Evolutionary conservation across 345 rosid species (phyloP), one percentile per base, ranked within the genome.

Genomic region (Lepidium aucheri): DNA sequence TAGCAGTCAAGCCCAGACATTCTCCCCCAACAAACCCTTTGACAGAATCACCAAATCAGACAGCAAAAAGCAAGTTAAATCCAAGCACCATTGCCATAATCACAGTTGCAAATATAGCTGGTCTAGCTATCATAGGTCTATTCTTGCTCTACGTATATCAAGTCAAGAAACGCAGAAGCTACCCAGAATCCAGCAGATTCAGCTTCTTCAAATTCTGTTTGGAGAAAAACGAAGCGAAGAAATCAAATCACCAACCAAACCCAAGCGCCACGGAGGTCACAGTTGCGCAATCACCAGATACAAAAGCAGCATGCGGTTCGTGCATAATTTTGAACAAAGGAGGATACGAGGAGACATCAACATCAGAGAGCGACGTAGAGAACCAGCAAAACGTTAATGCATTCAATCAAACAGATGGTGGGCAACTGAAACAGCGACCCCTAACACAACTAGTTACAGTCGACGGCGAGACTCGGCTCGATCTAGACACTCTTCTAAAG

Each of bases 1-100:
- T 93, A 50, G 98, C 98, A 1, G 98, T 86, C 24, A 89, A 87
- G 33, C 98, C 98, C 2, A 86, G 83, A 66, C 77, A 70, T 68
- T 46, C 87, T 0, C 38, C 60, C 10, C 79, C 90, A 22, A 73
- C 2, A 16, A 42, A 79, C 49, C 66, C 66, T 69, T 59, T 78
- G 14, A 34, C 74, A 16, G 62, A 43, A 22, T 39, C 68, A 54
- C 42, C 70, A 8, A 63, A 20, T 14, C 60, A 53, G 10, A 14
- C 74, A 4, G 39, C 77, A 52, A 45, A 66, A 57, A 71, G 80
- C 38, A 78, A 86, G 49, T 80, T 93, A 42, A 93, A 84, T 69
- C 87, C 96, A 26, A 84, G 83, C 50, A 80, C 86, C 8, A 84
- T 93, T 28, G 92, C 76, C 0, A 92, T 74, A 14, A 90, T 93